Conservation (phyloP, 345 rosid genomes). For the Camelina hispida region DNA sequence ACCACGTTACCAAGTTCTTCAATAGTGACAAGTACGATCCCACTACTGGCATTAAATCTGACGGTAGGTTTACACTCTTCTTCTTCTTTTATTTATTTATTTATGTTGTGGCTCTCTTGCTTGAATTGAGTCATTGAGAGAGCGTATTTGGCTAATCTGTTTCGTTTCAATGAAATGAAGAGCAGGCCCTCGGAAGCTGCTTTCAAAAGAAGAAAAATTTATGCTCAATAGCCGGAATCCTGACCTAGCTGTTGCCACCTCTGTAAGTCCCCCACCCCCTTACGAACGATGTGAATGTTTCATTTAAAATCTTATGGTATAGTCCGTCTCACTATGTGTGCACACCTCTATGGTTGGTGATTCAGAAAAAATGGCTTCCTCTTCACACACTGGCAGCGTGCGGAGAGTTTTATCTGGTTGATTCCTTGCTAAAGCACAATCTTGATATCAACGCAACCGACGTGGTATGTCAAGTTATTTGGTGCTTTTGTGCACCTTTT, state of each 20-base stretch:
- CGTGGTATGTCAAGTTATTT: constrained; percentile 50
- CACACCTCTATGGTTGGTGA: neutral
- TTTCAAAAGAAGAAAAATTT: constrained; percentile 77
- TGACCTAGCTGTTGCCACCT: constrained; percentile 68
- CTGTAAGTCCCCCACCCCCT: constrained; percentile 58
- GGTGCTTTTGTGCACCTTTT: neutral
- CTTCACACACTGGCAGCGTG: constrained; percentile 89
- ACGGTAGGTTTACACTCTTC: constrained; percentile 56
- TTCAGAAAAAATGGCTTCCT: constrained; percentile 79
- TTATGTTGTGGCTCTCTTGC: neutral
- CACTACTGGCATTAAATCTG: constrained; percentile 56
- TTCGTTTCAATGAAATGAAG: neutral
- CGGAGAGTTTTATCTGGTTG: constrained; percentile 82
- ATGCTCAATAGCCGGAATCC: constrained; percentile 76
- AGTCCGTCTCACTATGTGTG: neutral
- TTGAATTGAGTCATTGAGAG: neutral
- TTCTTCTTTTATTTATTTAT: too few relatives aligned
- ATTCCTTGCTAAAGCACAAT: constrained; percentile 76
- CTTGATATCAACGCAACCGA: constrained; percentile 80
- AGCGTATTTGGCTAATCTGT: constrained; percentile 16
- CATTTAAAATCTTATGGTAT: neutral
- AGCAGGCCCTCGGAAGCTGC: constrained; percentile 68
- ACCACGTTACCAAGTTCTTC: constrained; percentile 72
- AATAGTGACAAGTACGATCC: constrained; percentile 64
- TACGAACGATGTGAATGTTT: neutral